These are phyloP conservation scores for Zanthoxylum bungeanum DNA, from an alignment of 345 rosid genomes.

Conservation along the genomic window DNA sequence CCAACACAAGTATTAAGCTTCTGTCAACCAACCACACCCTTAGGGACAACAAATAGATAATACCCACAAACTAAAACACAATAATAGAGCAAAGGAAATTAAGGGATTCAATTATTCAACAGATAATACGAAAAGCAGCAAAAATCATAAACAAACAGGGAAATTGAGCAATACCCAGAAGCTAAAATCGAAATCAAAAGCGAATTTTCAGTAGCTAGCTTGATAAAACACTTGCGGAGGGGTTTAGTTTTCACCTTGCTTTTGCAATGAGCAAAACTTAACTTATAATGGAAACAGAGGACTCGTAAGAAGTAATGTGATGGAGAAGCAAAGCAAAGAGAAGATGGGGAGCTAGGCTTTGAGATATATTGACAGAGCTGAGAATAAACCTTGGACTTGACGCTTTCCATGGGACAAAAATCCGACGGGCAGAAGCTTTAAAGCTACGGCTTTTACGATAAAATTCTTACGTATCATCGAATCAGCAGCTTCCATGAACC, in stretches of 20 bases:
- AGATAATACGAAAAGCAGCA: not conserved
- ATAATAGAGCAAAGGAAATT: not conserved
- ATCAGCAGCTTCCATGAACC: no score
- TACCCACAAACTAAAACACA: not conserved
- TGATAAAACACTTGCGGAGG: not conserved
- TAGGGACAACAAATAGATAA: no score
- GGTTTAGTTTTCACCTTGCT: not conserved
- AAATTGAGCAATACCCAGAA: slow-evolving; percentile 3
- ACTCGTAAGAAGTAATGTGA: not conserved
- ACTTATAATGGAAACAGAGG: not conserved
- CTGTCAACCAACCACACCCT: no score
- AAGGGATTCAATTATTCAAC: not conserved
- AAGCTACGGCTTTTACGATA: not conserved
- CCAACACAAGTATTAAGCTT: no score
- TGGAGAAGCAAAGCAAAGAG: not conserved
- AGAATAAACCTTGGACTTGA: not conserved
- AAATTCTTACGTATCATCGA: not conserved
- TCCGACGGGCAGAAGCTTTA: not conserved
- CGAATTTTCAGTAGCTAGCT: not conserved
- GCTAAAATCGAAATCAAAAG: not conserved
- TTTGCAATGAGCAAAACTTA: not conserved
- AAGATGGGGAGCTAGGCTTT: not conserved
- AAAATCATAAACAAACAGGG: not conserved
- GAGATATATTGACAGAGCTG: not conserved
- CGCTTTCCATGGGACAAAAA: slow-evolving; percentile 1